A percentile compares a stretch with the other conserved stretches of the same genome.
Conservation (phyloP, 306 rosid species). For the Ormosia emarginata region DNA sequence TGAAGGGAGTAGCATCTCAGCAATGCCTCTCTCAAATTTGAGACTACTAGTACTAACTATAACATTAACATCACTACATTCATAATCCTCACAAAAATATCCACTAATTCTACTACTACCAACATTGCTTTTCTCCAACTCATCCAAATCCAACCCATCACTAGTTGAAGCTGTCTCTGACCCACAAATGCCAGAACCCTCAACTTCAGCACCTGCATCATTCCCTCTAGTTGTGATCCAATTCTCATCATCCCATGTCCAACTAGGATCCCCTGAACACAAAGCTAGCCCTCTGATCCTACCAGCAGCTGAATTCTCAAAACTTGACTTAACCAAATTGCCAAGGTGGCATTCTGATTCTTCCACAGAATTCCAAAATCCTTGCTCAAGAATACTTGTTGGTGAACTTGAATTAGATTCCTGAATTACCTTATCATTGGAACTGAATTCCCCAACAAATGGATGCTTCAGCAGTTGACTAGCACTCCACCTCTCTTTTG, state of each 20-base stretch:
- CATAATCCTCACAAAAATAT: constrained; percentile 21
- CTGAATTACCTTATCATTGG: constrained; percentile 25
- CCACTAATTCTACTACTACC: constrained; percentile 25
- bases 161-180: constrained; percentile 19
- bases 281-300: constrained; percentile 63
- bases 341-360: constrained; percentile 37
- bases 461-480: constrained; percentile 74
- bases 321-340: constrained; percentile 18
- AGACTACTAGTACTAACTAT: constrained; percentile 24
- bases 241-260: constrained; percentile 44
- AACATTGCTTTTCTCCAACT: constrained; percentile 11
- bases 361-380: constrained; percentile 66
- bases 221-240: constrained; percentile 60
- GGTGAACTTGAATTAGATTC: constrained; percentile 63
- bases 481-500: constrained; percentile 73
- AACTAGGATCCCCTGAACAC: constrained; percentile 47
- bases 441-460: constrained; percentile 49
- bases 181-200: constrained; percentile 12
- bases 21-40: constrained; percentile 42
- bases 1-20: constrained; percentile 28
- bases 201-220: not conserved
- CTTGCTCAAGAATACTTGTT: constrained; percentile 79
- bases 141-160: constrained; percentile 7
- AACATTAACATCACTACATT: constrained; percentile 31
- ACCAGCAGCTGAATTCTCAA: constrained; percentile 26